A percentile compares a stretch with the other conserved stretches of the same genome.
These are phyloP conservation scores for Chaetomidium leptoderma DNA, from an alignment of 495 filamentous ascomycete species.

Conservation along the genomic window DNA sequence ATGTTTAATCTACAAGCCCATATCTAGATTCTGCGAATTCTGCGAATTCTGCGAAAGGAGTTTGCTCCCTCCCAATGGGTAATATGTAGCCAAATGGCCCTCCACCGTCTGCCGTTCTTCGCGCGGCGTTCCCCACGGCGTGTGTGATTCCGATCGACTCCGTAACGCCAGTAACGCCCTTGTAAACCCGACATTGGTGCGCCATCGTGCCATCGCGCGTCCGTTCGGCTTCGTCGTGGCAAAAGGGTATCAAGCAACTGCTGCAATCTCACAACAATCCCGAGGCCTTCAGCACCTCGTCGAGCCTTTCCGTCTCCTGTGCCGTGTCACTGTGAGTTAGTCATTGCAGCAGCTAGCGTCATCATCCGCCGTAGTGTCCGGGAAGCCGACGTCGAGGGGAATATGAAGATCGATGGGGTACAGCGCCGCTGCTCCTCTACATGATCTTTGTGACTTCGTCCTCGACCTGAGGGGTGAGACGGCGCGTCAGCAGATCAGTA, in stretches of 20 bases:
- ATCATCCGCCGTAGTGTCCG: conserved; percentile 8
- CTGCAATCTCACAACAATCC: conserved; percentile 37
- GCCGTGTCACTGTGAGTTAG: conserved; percentile 26
- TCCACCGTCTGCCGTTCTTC: conserved; percentile 3
- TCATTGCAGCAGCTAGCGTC: conserved; percentile 9
- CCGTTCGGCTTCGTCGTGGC: conserved; percentile 3
- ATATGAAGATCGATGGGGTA: conserved; percentile 16
- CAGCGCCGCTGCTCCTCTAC: conserved; percentile 51
- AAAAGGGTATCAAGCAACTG: conserved; percentile 13
- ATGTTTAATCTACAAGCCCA: conserved; percentile 37
- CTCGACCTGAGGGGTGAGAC: conserved; percentile 68
- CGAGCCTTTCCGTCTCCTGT: conserved; percentile 36
- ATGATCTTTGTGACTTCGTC: conserved; percentile 95
- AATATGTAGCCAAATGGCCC: conserved; percentile 28
- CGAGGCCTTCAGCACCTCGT: conserved; percentile 34
- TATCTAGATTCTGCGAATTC: conserved; percentile 24
- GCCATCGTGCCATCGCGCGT: neutral
- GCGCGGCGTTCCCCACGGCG: neutral
- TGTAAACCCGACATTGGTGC: neutral
- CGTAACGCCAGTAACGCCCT: conserved; percentile 3
- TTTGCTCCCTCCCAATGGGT: conserved; percentile 40
- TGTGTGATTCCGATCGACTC: neutral
- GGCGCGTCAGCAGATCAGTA: conserved; percentile 50
- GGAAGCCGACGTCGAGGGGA: conserved; percentile 5
- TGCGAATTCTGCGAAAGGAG: conserved; percentile 32